These are phyloP conservation scores for Guyanaporus albipodus DNA, from an alignment of 768 basidiomycete genomes.

Conservation along the genomic window DNA sequence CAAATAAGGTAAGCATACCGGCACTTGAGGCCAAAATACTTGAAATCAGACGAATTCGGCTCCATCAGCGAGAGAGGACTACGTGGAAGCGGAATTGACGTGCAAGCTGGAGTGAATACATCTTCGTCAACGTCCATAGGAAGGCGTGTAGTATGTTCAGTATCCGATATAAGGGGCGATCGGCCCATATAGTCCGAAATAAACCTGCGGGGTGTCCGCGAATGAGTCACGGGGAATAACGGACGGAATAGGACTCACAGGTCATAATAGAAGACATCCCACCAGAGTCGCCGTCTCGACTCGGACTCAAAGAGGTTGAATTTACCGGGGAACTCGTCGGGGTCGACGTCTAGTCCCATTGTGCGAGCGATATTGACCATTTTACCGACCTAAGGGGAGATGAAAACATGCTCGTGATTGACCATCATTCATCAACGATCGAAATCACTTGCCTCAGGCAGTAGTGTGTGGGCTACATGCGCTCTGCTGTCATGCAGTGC, in stretches of 20 bases:
- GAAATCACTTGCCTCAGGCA: constrained; percentile 27
- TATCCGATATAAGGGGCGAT: constrained; percentile 53
- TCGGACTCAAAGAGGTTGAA: constrained; percentile 50
- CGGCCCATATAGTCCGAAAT: constrained; percentile 65
- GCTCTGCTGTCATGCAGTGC: constrained; percentile 49
- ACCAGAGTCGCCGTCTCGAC: constrained; percentile 61
- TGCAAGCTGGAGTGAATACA: constrained; percentile 45
- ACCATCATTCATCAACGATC: constrained; percentile 27
- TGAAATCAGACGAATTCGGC: constrained; percentile 34
- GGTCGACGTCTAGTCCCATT: constrained; percentile 61
- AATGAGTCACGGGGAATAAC: constrained; percentile 9
- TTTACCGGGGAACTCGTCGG: constrained; percentile 46
- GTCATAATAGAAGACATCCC: constrained; percentile 77
- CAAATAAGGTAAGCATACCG: constrained; percentile 38
- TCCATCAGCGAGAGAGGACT: constrained; percentile 23
- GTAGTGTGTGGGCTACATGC: constrained; percentile 34
- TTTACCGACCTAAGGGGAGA: constrained; percentile 52
- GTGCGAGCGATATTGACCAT: constrained; percentile 61
- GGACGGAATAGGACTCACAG: constrained; percentile 45
- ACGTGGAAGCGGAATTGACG: constrained; percentile 39
- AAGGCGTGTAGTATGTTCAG: constrained; percentile 51
- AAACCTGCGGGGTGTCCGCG: constrained; percentile 43
- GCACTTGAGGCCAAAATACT: constrained; percentile 56
- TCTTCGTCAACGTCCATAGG: constrained; percentile 58
- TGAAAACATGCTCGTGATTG: constrained; percentile 7